phyloP scores from a whole-genome alignment of 2,329 filamentous ascomycete genomes.

The Lachnellula arida region DNA sequence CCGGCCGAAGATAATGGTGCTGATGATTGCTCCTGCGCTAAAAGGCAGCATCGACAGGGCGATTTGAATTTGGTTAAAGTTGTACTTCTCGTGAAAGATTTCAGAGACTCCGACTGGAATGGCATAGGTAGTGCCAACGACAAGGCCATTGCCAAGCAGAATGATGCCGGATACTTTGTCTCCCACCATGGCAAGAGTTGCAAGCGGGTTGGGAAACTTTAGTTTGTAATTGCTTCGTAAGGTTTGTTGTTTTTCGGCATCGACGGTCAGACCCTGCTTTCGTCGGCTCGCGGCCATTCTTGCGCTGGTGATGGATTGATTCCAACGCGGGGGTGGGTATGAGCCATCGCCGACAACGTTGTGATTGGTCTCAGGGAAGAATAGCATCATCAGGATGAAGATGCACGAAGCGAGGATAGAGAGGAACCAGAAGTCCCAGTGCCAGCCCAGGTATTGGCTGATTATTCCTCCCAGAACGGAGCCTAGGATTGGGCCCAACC shows the following conservation, averaged over 20 bases:
- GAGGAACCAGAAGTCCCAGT: too few relatives aligned
- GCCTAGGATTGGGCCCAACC: too few relatives aligned
- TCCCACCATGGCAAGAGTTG: constrained; percentile 4
- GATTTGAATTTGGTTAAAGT: constrained; percentile 10
- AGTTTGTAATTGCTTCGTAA: too few relatives aligned
- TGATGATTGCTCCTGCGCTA: constrained; percentile 41
- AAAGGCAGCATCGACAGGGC: constrained; percentile 31
- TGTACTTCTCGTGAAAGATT: constrained; percentile 2
- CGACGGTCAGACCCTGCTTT: not conserved
- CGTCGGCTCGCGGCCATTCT: not conserved
- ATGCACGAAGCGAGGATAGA: too few relatives aligned
- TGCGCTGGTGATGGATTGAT: not conserved
- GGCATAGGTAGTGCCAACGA: not conserved
- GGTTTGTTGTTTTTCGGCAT: not conserved
- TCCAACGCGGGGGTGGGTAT: not conserved
- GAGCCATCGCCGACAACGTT: not conserved
- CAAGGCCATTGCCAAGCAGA: constrained; percentile 2
- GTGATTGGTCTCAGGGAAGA: too few relatives aligned
- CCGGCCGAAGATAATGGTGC: constrained; percentile 42
- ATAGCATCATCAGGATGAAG: too few relatives aligned
- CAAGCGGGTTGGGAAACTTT: not conserved
- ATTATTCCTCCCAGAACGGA: too few relatives aligned
- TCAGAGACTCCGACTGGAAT: constrained; percentile 3
- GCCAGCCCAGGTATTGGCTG: too few relatives aligned
- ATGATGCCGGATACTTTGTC: constrained; percentile 3